Base-by-base conservation (phyloP, 441 rosid species). In the Kokia cookei region DNA sequence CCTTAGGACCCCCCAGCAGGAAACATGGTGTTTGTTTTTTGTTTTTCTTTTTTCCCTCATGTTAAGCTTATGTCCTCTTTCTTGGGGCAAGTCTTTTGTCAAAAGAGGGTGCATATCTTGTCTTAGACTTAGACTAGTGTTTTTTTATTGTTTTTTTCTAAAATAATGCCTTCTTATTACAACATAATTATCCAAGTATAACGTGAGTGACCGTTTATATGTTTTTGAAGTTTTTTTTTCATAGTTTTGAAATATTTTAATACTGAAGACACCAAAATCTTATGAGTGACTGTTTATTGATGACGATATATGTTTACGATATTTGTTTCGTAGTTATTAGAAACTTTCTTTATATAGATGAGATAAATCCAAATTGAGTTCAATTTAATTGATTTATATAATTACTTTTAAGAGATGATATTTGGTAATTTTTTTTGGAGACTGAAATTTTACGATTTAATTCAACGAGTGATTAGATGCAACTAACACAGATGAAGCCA, bases 31-130 rank as follows among this genome's bases (percentile, higher is more conserved):
- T n/a, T 51, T 51, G 24, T n/a, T 51, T 4, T 51, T n/a, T 51
- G 5, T 48, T 48, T 51, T 51, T 51, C 0, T 4, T 48, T 48
- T 48, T 48, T 5, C 17, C 55, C 55, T 50, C 1, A 50, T 50
- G 19, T 17, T 51, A 51, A 10, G 3, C 22, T 51, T 51, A 65
- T 22, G 26, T 22, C 54, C 51, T 19, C 53, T 65, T 42, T 65
- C 53, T 11, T 10, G 13, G 53, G 69, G 35, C 54, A 65, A 2
- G 54, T n/a, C 37, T 43, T 65, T 3, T 45, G 69, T 43, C 54
- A 5, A 65, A 65, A 65, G 69, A 43, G 69, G 69, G 50, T 53
- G 69, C 69, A 65, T 45, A 43, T 22, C 12, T 65, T 43, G 54
- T 65, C 69, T 45, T 43, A 26, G 54, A 7, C 14, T 47, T 47